A percentile compares a stretch with the other conserved stretches of the same genome.
phyloP scores from a whole-genome alignment of 257 asterid species.

The Coffea canephora region DNA sequence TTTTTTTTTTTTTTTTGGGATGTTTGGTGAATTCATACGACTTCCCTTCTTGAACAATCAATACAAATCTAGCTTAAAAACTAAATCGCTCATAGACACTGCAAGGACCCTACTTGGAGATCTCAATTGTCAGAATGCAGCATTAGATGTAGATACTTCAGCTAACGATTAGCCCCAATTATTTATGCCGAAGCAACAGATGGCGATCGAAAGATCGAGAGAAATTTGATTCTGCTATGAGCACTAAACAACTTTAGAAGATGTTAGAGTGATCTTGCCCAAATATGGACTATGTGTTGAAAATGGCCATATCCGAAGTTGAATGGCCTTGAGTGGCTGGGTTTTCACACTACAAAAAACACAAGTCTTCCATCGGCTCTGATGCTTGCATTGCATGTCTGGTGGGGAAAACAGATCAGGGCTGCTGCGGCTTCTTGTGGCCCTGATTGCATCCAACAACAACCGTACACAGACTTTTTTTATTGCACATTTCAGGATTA shows the following conservation, averaged over 20 bases:
- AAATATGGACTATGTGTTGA: not conserved
- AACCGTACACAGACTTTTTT: too few species aligned
- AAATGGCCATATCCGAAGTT: not conserved
- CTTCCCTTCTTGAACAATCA: not conserved
- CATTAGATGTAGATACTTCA: not conserved
- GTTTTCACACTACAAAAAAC: not conserved
- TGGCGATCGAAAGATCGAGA: not conserved
- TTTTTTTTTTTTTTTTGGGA: not conserved
- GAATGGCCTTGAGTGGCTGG: not conserved
- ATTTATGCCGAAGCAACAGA: not conserved
- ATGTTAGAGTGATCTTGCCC: not conserved
- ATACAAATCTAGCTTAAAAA: not conserved
- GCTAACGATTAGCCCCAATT: not conserved
- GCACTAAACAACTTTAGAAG: not conserved
- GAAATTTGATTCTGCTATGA: not conserved
- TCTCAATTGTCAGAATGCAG: not conserved
- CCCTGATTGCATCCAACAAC: too few species aligned
- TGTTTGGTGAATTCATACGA: not conserved
- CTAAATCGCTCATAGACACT: not conserved
- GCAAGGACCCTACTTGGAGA: not conserved
- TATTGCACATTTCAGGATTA: too few species aligned
- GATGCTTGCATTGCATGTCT: not conserved
- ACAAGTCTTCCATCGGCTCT: not conserved
- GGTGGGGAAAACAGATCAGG: too few species aligned
- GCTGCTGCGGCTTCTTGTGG: too few species aligned